A percentile compares a stretch with the other conserved stretches of the same genome.
Conservation (phyloP, 352 stramenopile species). For the Globisporangium cylindrosporum region DNA sequence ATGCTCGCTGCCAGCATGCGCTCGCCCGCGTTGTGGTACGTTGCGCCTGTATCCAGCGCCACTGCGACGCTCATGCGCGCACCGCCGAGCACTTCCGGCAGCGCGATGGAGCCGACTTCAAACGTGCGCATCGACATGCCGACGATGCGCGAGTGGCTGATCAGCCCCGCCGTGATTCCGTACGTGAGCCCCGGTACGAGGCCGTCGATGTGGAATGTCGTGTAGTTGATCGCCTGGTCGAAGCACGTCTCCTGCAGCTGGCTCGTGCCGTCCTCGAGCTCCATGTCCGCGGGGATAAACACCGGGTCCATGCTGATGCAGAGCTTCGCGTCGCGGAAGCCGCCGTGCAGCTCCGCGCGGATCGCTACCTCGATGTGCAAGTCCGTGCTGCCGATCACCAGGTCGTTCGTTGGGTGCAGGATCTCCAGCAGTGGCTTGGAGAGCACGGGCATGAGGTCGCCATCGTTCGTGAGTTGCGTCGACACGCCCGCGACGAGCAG, state of each 20-base stretch:
- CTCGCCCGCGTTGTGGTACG: slow-evolving; percentile 37
- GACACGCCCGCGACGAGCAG: slow-evolving; percentile 8
- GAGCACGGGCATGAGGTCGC: slow-evolving; percentile 24
- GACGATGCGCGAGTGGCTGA: slow-evolving; percentile 46
- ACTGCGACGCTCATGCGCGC: slow-evolving; percentile 38
- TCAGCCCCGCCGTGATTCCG: slow-evolving; percentile 45
- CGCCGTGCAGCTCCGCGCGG: slow-evolving; percentile 29
- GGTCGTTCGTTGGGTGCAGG: slow-evolving; percentile 46
- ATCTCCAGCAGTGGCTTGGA: slow-evolving; percentile 50
- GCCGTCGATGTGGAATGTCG: slow-evolving; percentile 48
- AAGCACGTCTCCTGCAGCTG: slow-evolving; percentile 60
- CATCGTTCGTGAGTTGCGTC: slow-evolving; percentile 30
- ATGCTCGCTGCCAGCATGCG: slow-evolving; percentile 31
- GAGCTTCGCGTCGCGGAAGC: slow-evolving; percentile 32
- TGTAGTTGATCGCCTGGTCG: slow-evolving; percentile 44
- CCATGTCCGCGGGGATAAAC: slow-evolving; percentile 39
- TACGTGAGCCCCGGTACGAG: slow-evolving; percentile 61
- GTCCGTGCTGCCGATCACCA: slow-evolving; percentile 39
- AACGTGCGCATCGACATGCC: slow-evolving; percentile 66
- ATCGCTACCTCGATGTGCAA: slow-evolving; percentile 57
- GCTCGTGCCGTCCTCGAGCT: slow-evolving; percentile 24
- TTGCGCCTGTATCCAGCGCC: slow-evolving; percentile 37
- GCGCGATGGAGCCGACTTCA: slow-evolving; percentile 43
- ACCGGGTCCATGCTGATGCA: slow-evolving; percentile 58
- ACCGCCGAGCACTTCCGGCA: slow-evolving; percentile 15